Conservation (phyloP, 1,284 basidiomycete genomes). For the Cryptococcus floricola region DNA sequence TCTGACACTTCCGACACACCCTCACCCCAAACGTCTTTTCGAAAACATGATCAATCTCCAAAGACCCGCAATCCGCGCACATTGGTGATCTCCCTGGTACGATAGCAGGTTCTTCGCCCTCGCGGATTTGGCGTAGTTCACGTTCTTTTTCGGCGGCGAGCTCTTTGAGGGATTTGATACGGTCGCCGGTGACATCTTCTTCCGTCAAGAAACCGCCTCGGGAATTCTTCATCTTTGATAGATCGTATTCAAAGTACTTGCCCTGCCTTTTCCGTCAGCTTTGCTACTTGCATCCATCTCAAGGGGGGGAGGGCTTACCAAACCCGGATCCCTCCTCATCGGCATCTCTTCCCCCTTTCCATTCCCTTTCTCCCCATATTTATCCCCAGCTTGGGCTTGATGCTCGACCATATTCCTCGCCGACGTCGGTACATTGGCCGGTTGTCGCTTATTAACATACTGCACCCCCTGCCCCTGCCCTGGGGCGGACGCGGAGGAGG, state of each 20-base stretch:
- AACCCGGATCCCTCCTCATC: conserved; percentile 39
- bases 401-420: conserved; percentile 42
- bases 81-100: conserved; percentile 67
- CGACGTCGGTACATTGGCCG: conserved; percentile 23
- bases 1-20: conserved; percentile 60
- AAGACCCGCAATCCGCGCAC: conserved; percentile 73
- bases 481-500: not conserved
- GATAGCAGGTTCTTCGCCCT: conserved; percentile 65
- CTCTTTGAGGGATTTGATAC: conserved; percentile 61
- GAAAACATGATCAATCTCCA: conserved; percentile 78
- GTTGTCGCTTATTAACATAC: conserved; percentile 36
- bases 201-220: conserved; percentile 77
- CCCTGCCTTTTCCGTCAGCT: conserved; percentile 26
- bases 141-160: conserved; percentile 64
- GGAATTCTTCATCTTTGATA: conserved; percentile 90
- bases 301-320: conserved; percentile 25
- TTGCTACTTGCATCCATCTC: not conserved
- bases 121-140: conserved; percentile 65
- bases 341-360: conserved; percentile 16
- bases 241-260: conserved; percentile 90
- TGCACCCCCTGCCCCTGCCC: not conserved
- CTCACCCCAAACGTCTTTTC: conserved; percentile 40
- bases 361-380: conserved; percentile 3
- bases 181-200: conserved; percentile 55
- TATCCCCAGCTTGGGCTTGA: conserved; percentile 19